These are phyloP conservation scores for Symmetrospora coprosmae DNA, from an alignment of 768 basidiomycete genomes.

Conservation along the genomic window DNA sequence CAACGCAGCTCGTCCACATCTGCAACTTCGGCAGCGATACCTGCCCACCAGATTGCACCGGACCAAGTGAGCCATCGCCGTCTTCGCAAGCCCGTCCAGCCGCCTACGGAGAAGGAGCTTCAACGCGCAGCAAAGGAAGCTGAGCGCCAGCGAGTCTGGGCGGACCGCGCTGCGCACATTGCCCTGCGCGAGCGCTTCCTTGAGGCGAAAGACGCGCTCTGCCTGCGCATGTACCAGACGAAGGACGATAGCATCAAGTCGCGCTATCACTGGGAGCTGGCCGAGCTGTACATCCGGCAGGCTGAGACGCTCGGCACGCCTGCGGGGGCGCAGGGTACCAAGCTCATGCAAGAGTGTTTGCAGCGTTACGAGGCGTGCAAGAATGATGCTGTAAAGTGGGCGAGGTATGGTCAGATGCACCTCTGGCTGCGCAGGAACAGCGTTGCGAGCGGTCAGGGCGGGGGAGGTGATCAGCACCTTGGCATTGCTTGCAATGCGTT, in stretches of 20 bases:
- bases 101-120: background rate
- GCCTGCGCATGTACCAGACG: background rate
- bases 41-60: background rate
- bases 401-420: slow-evolving; percentile 5
- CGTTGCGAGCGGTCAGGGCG: background rate
- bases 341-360: background rate
- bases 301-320: background rate
- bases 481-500: background rate
- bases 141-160: background rate
- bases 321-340: background rate
- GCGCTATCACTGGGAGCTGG: slow-evolving; percentile 5
- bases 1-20: background rate
- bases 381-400: slow-evolving; percentile 7
- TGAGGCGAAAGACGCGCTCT: background rate
- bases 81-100: background rate
- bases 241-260: background rate
- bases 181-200: background rate
- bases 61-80: background rate
- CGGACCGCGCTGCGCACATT: background rate
- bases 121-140: background rate
- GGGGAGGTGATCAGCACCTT: background rate
- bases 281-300: slow-evolving; percentile 4
- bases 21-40: background rate
- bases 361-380: background rate
- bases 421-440: background rate